phyloP scores from a whole-genome alignment of 441 rosid genomes.

The Gossypium davidsonii region DNA sequence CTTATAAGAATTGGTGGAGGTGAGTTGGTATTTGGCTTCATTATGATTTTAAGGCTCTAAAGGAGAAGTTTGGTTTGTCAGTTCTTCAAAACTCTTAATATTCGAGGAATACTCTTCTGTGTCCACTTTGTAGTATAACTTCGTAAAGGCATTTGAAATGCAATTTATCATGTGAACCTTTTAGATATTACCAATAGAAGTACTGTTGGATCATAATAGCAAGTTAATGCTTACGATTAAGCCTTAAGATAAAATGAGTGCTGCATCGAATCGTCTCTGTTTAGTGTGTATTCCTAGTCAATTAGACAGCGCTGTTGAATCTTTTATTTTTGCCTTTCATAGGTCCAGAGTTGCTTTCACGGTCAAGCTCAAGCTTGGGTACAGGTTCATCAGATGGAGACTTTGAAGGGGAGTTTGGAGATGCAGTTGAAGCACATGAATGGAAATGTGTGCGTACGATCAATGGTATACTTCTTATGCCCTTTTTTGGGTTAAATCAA shows the following conservation, averaged over 20 bases:
- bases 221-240: not conserved
- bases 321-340: constrained; percentile 16
- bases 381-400: constrained; percentile 34
- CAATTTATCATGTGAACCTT: not conserved
- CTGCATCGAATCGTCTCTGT: not conserved
- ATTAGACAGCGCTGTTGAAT: too few species aligned
- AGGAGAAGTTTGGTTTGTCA: not conserved
- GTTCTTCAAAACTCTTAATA: not conserved
- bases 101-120: not conserved
- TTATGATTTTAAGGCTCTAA: constrained; percentile 7
- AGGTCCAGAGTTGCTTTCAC: constrained; percentile 89
- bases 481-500: not conserved
- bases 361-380: constrained; percentile 58
- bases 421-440: constrained; percentile 83
- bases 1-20: constrained; percentile 91
- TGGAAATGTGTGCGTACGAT: constrained; percentile 95
- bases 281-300: too few species aligned
- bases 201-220: not conserved
- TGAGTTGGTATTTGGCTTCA: constrained; percentile 25
- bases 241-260: not conserved
- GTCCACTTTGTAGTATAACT: not conserved
- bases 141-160: not conserved
- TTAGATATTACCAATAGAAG: constrained; percentile 1
- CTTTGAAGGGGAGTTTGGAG: constrained; percentile 68
- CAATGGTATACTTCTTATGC: constrained; percentile 45